These are phyloP conservation scores for Emericellopsis terricola DNA, from an alignment of 495 filamentous ascomycete genomes.

Conservation along the genomic window DNA sequence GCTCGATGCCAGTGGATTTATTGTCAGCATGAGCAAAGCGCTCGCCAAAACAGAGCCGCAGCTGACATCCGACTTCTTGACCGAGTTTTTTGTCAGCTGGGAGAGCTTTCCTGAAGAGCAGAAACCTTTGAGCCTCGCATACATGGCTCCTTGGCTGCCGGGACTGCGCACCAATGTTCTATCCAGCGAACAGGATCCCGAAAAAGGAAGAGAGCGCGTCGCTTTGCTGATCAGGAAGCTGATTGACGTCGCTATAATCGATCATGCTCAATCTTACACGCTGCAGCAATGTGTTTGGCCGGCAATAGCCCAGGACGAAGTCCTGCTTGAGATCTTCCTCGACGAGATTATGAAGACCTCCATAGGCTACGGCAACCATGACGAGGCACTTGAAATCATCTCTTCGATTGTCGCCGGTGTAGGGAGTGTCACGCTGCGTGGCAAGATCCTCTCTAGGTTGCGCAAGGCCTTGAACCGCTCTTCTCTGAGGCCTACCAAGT, in stretches of 20 bases:
- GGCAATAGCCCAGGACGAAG: constrained; percentile 40
- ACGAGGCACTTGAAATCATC: constrained; percentile 38
- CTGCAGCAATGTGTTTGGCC: constrained; percentile 44
- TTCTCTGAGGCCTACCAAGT: constrained; percentile 39
- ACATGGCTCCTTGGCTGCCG: constrained; percentile 49
- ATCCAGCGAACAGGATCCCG: constrained; percentile 34
- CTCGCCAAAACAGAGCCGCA: constrained; percentile 42
- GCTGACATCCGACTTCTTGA: constrained; percentile 46
- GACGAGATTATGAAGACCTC: constrained; percentile 45
- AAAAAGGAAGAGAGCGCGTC: constrained; percentile 42
- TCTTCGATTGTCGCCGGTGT: constrained; percentile 40
- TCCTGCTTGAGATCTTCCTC: constrained; percentile 40
- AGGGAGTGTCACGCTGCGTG: constrained; percentile 40
- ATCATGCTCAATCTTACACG: constrained; percentile 34
- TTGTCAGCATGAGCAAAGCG: constrained; percentile 41
- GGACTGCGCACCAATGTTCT: constrained; percentile 37
- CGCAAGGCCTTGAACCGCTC: constrained; percentile 44
- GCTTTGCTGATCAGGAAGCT: constrained; percentile 42
- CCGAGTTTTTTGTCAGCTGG: constrained; percentile 53
- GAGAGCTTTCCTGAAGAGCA: constrained; percentile 43
- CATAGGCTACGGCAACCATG: constrained; percentile 31
- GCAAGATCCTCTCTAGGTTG: constrained; percentile 39
- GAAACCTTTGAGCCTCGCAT: constrained; percentile 41
- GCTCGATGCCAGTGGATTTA: constrained; percentile 40
- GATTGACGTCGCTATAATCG: constrained; percentile 38